These are phyloP conservation scores for Incumbomyces delicatus DNA, from an alignment of 2,329 filamentous ascomycete species.

Conservation along the genomic window DNA sequence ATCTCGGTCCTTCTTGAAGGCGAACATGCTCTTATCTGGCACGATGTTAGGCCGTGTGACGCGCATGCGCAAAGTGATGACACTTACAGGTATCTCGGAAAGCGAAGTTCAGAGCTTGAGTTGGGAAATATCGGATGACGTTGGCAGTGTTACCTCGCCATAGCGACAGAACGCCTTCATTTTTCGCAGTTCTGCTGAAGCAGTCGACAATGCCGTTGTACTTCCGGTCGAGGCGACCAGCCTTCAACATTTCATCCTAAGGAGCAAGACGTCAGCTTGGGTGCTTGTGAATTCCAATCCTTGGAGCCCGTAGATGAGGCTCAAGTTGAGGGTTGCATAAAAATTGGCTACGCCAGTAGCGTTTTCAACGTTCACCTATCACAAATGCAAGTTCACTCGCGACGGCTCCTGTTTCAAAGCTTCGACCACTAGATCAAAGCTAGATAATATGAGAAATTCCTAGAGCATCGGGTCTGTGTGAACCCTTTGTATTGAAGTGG, in stretches of 20 bases:
- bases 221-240: conserved; percentile 94
- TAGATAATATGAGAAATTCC: no score
- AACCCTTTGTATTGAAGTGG: neutral
- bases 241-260: conserved; percentile 99
- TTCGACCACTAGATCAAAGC: no score
- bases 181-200: conserved; percentile 81
- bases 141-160: conserved; percentile 99
- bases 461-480: neutral
- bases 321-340: no score
- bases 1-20: conserved; percentile 99
- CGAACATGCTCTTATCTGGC: conserved; percentile 97
- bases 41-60: neutral
- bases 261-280: conserved; percentile 10
- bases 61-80: neutral
- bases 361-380: no score
- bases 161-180: conserved; percentile 89
- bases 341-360: no score
- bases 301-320: no score
- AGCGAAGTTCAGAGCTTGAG: conserved; percentile 99
- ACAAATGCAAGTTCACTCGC: no score
- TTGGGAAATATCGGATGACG: conserved; percentile 99
- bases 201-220: conserved; percentile 91
- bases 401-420: no score
- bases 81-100: conserved; percentile 82
- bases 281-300: no score